Evolutionary conservation across 495 filamentous ascomycete genomes (phyloP), one percentile per base, ranked within the genome.

Genomic region (Echria macrotheca): DNA sequence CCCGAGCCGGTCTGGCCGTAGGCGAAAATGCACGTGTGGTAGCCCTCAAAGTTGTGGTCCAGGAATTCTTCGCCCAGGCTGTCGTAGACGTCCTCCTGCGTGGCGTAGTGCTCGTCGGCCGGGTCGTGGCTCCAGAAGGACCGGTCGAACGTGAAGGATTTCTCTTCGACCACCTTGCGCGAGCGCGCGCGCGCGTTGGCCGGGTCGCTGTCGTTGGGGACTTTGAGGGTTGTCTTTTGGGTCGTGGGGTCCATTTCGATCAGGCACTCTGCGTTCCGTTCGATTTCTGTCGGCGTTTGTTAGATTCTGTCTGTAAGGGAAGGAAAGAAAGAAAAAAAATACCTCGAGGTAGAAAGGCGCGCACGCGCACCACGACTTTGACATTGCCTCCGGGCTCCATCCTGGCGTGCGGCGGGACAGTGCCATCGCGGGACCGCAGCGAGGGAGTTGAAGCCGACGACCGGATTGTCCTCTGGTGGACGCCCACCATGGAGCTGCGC

Each of bases 31-130:
- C 93, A 99, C 0, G 93, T 99, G 67, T 99, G 90, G 68, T 97
- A 99, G 49, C 93, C 93, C 59, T 96, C 91, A 54, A 99, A 99
- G 68, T 99, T 99, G 72, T 97, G 94, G 65, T 99, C 94, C 44
- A 99, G 75, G 51, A 97, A 97, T 54, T 97, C 94, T 62, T 97
- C 93, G 26, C 94, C 93, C 4, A 99, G 76, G 25, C 83, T 82
- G 62, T 95, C 86, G 72, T 99, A 99, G 35, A 99, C 85, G 61
- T 96, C 87, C 54, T 91, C 89, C 58, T 99, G 93, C 24, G 61
- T 62, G 12, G 73, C 70, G 45, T 74, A 76, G 56, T 75, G 66
- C 42, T 81, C 72, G 54, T 95, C 89, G 22, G 68, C 57, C 26
- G 73, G 70, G 56, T 91, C 68, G 64, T 94, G 88, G 47, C 91